Conservation (phyloP, 805 yeast species). For the Candida argentea region DNA sequence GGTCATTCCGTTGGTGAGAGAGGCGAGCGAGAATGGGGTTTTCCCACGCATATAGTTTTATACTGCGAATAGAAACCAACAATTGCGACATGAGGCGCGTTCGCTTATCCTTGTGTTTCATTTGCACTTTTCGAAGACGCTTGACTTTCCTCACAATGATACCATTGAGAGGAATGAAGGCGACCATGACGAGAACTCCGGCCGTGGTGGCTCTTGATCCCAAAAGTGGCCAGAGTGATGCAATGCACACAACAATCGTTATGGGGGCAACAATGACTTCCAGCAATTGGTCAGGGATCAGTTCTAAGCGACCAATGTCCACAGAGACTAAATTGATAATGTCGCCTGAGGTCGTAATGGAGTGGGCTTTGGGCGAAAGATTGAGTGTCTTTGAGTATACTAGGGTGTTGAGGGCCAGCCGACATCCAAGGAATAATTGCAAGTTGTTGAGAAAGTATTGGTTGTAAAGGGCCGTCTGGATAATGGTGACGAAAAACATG, state of each 20-base stretch:
- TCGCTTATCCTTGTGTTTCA: constrained; percentile 14
- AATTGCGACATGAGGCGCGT: constrained; percentile 15
- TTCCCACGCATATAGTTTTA: constrained; percentile 20
- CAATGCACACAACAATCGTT: constrained; percentile 10
- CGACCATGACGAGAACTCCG: constrained; percentile 9
- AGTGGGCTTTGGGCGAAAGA: constrained; percentile 21
- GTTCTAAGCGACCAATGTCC: constrained; percentile 14
- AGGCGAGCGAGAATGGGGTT: constrained; percentile 13
- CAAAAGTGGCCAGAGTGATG: constrained; percentile 13
- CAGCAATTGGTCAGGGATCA: constrained; percentile 31
- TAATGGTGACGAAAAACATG: constrained; percentile 53
- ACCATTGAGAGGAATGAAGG: constrained; percentile 11
- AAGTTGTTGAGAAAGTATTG: constrained; percentile 50
- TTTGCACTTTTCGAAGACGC: constrained; percentile 20
- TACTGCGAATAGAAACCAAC: constrained; percentile 13
- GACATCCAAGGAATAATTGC: constrained; percentile 42
- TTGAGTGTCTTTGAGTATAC: constrained; percentile 13
- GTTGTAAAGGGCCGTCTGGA: constrained; percentile 55
- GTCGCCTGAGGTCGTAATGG: constrained; percentile 13
- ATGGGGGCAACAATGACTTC: constrained; percentile 50
- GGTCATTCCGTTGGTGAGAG: constrained; percentile 11
- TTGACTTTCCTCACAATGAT: constrained; percentile 27
- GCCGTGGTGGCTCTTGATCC: constrained; percentile 15
- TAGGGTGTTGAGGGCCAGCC: constrained; percentile 19
- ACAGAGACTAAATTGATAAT: constrained; percentile 15